Conservation (phyloP, 2,329 filamentous ascomycete genomes). For the Neurospora sp. region DNA sequence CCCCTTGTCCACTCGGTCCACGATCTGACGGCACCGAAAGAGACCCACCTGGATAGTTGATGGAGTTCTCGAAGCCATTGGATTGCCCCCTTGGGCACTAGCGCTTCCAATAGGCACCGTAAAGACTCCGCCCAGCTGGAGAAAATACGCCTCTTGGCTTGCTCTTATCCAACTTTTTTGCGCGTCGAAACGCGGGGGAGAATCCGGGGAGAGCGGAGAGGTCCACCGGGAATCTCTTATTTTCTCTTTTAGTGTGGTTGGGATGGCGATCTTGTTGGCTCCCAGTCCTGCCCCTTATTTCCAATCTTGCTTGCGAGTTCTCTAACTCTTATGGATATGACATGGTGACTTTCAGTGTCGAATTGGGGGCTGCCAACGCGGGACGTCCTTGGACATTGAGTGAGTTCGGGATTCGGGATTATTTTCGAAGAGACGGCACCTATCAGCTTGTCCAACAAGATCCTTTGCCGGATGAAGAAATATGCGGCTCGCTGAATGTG, state of each 20-base stretch:
- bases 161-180: not conserved
- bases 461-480: not conserved
- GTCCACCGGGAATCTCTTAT: not conserved
- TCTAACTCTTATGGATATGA: not conserved
- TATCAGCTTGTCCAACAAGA: not conserved
- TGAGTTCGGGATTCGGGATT: not conserved
- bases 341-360: not conserved
- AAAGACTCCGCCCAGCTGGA: not conserved
- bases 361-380: not conserved
- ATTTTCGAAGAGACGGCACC: not conserved
- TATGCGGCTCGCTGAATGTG: not conserved
- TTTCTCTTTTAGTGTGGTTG: not conserved
- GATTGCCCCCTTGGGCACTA: constrained; percentile 2
- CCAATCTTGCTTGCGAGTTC: not conserved
- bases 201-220: not conserved
- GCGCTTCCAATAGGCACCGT: constrained; percentile 9
- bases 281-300: not conserved
- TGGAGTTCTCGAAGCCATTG: constrained; percentile 4
- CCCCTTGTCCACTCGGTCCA: constrained; percentile 2
- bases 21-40: not conserved
- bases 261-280: not conserved
- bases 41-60: constrained; percentile 12
- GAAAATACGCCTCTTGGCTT: not conserved
- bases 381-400: not conserved
- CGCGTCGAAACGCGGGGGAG: not conserved